phyloP scores from a whole-genome alignment of 202 grass and related monocot genomes.

The Panicum virgatum region DNA sequence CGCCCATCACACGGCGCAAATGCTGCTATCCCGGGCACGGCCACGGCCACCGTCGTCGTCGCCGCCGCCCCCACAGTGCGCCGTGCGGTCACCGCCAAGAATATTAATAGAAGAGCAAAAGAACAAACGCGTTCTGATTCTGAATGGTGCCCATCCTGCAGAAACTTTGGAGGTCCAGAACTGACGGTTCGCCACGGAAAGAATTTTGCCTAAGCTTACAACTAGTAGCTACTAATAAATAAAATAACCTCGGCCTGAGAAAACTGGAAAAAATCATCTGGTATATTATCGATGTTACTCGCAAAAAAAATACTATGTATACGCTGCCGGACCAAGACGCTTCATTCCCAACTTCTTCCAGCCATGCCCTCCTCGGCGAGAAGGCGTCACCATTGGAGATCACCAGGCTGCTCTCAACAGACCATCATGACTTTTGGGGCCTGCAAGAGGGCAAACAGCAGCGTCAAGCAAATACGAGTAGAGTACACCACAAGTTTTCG shows the following conservation, averaged over 20 bases:
- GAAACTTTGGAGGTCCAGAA: background rate
- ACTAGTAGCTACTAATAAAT: background rate
- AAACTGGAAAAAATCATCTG: slow-evolving; percentile 24
- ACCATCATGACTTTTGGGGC: slow-evolving; percentile 8
- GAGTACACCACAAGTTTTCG: background rate
- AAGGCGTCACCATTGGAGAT: slow-evolving; percentile 25
- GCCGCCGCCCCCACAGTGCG: too few relatives aligned
- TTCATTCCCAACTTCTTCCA: slow-evolving; percentile 68
- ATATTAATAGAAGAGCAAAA: background rate
- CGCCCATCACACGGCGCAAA: background rate
- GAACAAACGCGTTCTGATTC: background rate
- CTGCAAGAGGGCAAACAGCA: slow-evolving; percentile 31
- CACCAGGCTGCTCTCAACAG: background rate
- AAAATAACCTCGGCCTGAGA: slow-evolving; percentile 7
- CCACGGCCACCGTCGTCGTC: background rate
- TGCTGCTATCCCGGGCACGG: background rate
- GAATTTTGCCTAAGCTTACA: slow-evolving; percentile 27
- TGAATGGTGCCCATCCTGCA: background rate
- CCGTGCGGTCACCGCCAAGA: background rate
- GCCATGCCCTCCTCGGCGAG: slow-evolving; percentile 42
- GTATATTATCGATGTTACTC: slow-evolving; percentile 8
- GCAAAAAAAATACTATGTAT: slow-evolving; percentile 54
- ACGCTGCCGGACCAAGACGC: slow-evolving; percentile 81
- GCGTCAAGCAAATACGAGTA: background rate
- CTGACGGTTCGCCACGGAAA: background rate